Evolutionary conservation across 352 stramenopile species (phyloP), one percentile per base, ranked within the genome.

Genomic region (Phytophthora ohioensis): DNA sequence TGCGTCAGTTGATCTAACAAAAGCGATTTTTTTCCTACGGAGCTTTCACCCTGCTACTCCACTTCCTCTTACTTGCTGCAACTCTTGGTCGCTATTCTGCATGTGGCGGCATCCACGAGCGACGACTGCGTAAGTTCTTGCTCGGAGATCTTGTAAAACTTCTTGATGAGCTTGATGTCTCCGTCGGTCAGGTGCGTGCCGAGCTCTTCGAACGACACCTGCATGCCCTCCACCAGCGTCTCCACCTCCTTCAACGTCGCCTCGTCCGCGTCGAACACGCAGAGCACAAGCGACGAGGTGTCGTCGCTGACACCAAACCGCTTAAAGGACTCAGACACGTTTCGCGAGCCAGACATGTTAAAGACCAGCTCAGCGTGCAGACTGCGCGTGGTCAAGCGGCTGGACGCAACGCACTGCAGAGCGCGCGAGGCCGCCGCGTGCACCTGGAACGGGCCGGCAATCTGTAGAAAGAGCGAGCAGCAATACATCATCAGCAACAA

Each of bases 21-120:
- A 62, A 31, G 27, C 47, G 15, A 61, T 17, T 49, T 71, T 71
- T 47, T 51, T 71, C n/a, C 63, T 46, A 59, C 10, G 32, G 15
- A 15, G 27, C 8, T n/a, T 34, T 58, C 12, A 53, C 7, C 4
- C 43, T 31, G 42, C 53, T 30, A 34, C 11, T 61, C 13, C 47
- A 59, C 21, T 27, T 55, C 43, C n/a, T 31, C 57, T 79, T 86
- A 95, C 68, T 95, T 95, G 82, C 66, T 91, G 79, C 84, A 93
- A 68, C 78, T 92, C 73, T 95, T 95, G 42, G 86, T 94, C n/a
- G 88, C 88, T 90, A 96, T 96, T 84, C 87, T 82, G 51, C 81
- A 91, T 10, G 80, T 76, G 41, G 91, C 85, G 9, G 88, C 88
- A 56, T 96, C 88, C 3, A 81, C 65, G 3, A 95, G 71, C 30